Conservation (phyloP, 768 basidiomycete species). For the Leucosporidium creatinivorum region DNA sequence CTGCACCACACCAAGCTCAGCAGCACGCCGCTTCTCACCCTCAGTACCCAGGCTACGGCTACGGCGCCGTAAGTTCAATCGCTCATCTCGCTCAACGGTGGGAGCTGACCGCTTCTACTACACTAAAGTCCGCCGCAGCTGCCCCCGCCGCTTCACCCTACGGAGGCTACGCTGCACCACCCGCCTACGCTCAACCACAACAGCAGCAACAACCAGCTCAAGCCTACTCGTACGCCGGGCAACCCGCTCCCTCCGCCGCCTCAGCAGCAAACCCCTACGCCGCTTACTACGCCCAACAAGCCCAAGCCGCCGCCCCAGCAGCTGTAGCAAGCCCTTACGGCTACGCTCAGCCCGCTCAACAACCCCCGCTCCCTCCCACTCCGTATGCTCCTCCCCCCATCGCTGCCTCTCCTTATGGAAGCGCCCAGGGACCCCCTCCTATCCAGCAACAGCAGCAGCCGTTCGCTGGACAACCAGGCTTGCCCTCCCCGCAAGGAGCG, state of each 20-base stretch:
- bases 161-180: neutral
- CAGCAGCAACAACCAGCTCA: neutral
- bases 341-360: neutral
- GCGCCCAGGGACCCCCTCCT: conserved; percentile 56
- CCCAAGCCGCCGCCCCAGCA: conserved; percentile 17
- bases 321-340: neutral
- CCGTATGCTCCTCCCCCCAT: conserved; percentile 36
- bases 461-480: conserved; percentile 42
- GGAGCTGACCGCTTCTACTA: neutral
- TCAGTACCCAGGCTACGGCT: conserved; percentile 36
- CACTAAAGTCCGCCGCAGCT: neutral
- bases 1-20: neutral
- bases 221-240: neutral
- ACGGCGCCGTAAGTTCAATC: conserved; percentile 13
- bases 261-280: conserved; percentile 15
- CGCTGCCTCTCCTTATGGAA: conserved; percentile 41
- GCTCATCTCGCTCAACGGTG: neutral
- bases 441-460: conserved; percentile 43
- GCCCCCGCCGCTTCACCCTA: neutral
- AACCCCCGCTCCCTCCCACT: conserved; percentile 44
- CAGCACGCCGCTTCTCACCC: conserved; percentile 29
- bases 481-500: conserved; percentile 45
- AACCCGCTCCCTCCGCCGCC: conserved; percentile 3
- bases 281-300: conserved; percentile 27
- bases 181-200: neutral